Percentiles rank a stretch among this genome's conserved stretches.
phyloP scores from a whole-genome alignment of 2,329 filamentous ascomycete genomes.

The Byssothecium circinans region DNA sequence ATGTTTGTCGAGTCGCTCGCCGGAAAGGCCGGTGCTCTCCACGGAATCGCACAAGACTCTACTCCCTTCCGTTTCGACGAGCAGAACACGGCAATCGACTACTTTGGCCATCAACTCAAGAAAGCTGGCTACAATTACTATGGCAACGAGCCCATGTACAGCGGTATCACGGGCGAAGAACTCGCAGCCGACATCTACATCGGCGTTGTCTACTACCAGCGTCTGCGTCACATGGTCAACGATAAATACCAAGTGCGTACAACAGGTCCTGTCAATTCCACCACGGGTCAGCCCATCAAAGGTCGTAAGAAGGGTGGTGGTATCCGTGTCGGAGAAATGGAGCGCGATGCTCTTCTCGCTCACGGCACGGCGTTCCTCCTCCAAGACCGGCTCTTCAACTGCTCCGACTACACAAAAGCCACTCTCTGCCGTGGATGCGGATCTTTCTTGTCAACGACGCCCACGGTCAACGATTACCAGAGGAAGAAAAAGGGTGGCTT shows the following conservation, averaged over 20 bases:
- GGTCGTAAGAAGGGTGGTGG: slow-evolving; percentile 94
- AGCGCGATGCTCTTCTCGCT: slow-evolving; percentile 90
- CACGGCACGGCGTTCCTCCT: slow-evolving; percentile 94
- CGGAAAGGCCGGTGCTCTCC: slow-evolving; percentile 89
- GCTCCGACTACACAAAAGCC: slow-evolving; percentile 85
- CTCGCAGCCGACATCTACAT: slow-evolving; percentile 94
- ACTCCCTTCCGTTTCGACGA: slow-evolving; percentile 96
- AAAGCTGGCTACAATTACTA: slow-evolving; percentile 97
- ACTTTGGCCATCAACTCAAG: slow-evolving; percentile 93
- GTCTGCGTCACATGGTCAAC: slow-evolving; percentile 98
- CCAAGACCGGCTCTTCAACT: slow-evolving; percentile 95
- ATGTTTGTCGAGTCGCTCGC: slow-evolving; percentile 99
- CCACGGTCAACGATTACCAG: slow-evolving; percentile 62
- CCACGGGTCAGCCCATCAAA: slow-evolving; percentile 93
- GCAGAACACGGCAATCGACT: slow-evolving; percentile 86
- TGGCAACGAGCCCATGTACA: slow-evolving; percentile 98
- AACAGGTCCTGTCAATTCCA: slow-evolving; percentile 84
- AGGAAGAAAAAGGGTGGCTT: slow-evolving; percentile 65
- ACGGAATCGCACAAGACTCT: slow-evolving; percentile 93
- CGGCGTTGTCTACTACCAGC: slow-evolving; percentile 96
- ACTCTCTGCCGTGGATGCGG: slow-evolving; percentile 91
- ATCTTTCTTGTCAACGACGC: slow-evolving; percentile 85
- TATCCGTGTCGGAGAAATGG: slow-evolving; percentile 99
- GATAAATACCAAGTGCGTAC: slow-evolving; percentile 99
- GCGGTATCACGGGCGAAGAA: slow-evolving; percentile 92